Evolutionary conservation across 768 basidiomycete genomes (phyloP), one percentile per base, ranked within the genome.

Genomic region (Phylloporus sp.): DNA sequence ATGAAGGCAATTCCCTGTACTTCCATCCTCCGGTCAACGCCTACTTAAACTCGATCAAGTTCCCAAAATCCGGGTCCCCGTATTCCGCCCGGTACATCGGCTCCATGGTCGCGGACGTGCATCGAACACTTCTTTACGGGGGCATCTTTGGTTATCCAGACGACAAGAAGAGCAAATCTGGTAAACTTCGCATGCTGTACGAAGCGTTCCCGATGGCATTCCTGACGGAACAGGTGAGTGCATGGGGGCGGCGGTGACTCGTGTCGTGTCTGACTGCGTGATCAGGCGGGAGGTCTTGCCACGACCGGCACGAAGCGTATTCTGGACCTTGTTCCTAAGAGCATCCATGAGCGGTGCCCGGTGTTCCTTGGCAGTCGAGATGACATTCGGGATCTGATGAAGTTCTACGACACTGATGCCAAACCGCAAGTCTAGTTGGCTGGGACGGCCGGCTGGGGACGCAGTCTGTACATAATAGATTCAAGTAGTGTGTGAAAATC

Each of bases 181-280:
- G 96, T 38, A 99, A 99, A 71, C 75, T 99, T 58, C 79, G 96
- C 61, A 70, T 98, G 63, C 72, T 99, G 37, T 99, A 98, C 58
- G 96, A 98, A 69, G 95, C 91, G 4, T 97, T 96, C 77, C 95
- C 94, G 17, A 96, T 97, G 94, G 88, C 92, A 9, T 94, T 85
- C 71, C 69, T 97, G 64, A 92, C 82, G 3, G 94, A 97, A 61
- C 92, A 95, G 79, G 89, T 86, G 50, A 38, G 76, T 60, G 38
- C n/a, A 33, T n/a, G 22, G 35, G 21, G 8, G 21, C 21, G 6
- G n/a, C 21, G 39, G 35, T 26, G 36, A 14, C 22, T 4, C 9
- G 29, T 43, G 27, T 0, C 18, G 34, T n/a, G 9, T 42, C 20
- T 42, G 36, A 39, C 23, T 15, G 20, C 20, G 35, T 31, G 20